phyloP scores from a whole-genome alignment of 331 rosid genomes.

The Acacia concinna region DNA sequence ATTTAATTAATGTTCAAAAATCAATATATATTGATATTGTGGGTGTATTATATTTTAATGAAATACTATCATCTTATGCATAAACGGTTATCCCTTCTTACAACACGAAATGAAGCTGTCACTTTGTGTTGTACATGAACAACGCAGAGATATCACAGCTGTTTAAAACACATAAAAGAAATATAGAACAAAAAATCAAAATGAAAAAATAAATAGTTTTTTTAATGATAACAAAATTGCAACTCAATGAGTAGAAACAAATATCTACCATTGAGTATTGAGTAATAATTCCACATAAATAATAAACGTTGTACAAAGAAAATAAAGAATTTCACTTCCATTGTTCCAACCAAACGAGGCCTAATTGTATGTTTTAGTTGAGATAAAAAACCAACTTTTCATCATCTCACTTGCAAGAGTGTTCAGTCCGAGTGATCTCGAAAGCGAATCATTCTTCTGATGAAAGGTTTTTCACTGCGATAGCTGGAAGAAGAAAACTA shows the following conservation, averaged over 20 bases:
- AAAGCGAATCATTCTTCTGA: slow-evolving; percentile 63
- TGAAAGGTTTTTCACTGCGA: slow-evolving; percentile 64
- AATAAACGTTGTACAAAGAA: background rate
- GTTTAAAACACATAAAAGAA: background rate
- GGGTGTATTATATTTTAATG: no score
- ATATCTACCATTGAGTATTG: background rate
- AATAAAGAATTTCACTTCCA: background rate
- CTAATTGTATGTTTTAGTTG: background rate
- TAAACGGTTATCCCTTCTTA: background rate
- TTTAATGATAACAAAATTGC: background rate
- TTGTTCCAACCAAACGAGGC: background rate
- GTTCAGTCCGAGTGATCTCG: slow-evolving; percentile 72
- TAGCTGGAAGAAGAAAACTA: slow-evolving; percentile 44
- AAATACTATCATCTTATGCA: no score
- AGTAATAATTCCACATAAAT: background rate
- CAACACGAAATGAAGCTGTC: background rate
- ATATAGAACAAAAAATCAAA: background rate
- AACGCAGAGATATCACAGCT: background rate
- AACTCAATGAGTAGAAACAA: background rate
- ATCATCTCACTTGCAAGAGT: slow-evolving; percentile 9
- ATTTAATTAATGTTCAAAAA: background rate
- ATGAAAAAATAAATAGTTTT: background rate
- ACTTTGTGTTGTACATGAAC: background rate
- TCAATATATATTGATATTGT: no score
- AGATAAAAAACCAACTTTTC: slow-evolving; percentile 26